Base-by-base conservation (phyloP, 257 asterid species). In the Solanum etuberosum region DNA sequence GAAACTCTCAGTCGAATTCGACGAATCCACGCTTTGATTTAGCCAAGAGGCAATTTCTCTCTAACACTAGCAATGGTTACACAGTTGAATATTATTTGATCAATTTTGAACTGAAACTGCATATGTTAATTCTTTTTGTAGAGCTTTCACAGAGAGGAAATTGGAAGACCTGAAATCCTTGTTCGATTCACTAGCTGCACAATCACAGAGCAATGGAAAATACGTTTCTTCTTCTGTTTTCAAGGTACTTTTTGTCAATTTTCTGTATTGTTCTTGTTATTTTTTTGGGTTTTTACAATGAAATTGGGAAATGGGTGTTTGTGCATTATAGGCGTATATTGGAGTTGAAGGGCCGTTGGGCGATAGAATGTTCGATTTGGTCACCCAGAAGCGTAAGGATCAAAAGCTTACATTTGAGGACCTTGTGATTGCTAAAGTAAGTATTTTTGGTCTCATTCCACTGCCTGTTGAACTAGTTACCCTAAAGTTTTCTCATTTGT, bases 351-450 rank as follows among this genome's bases (percentile, higher is more conserved):
- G 99, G 59, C 90, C 96, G 40, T 88, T 95, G 43, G 98, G 97
- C 46, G 96, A 95, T 88, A 94, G 98, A 87, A 70, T 97, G 87
- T 95, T 94, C 86, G 88, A 93, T 89, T 90, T 97, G 91, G 95
- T 94, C 46, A 84, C 98, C 18, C 98, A 92, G 93, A 93, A 93
- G 42, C 94, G 97, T 27, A 91, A 90, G 88, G 98, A 97, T 92
- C 92, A 91, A 70, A 94, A 86, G 86, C 95, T 97, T 84, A 94
- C 97, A 21, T 94, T 86, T 83, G 94, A 94, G 86, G 99, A 97
- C 93, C 96, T 97, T 84, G 96, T 97, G 40, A 93, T 95, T 91
- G 98, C 97, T 27, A 97, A 97, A 91, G 99, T 94, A 88, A 91
- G 87, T 85, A 20, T 10, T 42, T n/a, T 9, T 32, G 12, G 46